Evolutionary conservation across 163 green algal species (phyloP), one percentile per base, ranked within the genome.

Genomic region (Trebouxiophyceae sp.): DNA sequence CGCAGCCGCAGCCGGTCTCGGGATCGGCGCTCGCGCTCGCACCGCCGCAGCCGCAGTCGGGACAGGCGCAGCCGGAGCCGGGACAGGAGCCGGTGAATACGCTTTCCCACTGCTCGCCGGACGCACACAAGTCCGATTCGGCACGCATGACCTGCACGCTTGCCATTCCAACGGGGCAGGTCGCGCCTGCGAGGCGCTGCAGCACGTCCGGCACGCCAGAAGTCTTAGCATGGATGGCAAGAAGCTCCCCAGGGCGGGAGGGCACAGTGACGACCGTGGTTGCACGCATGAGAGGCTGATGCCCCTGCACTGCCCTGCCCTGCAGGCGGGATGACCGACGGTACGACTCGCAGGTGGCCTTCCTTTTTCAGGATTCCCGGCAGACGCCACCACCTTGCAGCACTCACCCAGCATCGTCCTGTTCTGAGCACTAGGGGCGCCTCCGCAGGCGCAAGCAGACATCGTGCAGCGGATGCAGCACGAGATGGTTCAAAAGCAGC

Each of bases 401-500:
- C n/a, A n/a, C n/a, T n/a, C n/a, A n/a, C n/a, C n/a, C n/a, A n/a
- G n/a, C n/a, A n/a, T n/a, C n/a, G n/a, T n/a, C n/a, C n/a, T n/a
- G n/a, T n/a, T n/a, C n/a, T n/a, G n/a, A n/a, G n/a, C n/a, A n/a
- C n/a, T n/a, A n/a, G n/a, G n/a, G n/a, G n/a, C n/a, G n/a, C 12
- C 54, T 7, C 58, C 54, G 58, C 54, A 55, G 12, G 24, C 33
- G n/a, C 29, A 39, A 2, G n/a, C 31, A 24, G 16, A 30, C 24
- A 63, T 63, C 5, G 19, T 84, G 33, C 62, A 73, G 45, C 58
- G 65, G 8, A 30, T 77, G 33, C 77, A 80, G 47, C 71, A 79
- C 57, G 65, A 79, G 39, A 59, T 75, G 57, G 62, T 84, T 19
- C 78, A 82, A 67, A 76, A 80, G 61, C 78, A 85, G 72, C 33